These are phyloP conservation scores for Vitis riparia DNA, from an alignment of 164 flowering plant species.

Conservation along the genomic window DNA sequence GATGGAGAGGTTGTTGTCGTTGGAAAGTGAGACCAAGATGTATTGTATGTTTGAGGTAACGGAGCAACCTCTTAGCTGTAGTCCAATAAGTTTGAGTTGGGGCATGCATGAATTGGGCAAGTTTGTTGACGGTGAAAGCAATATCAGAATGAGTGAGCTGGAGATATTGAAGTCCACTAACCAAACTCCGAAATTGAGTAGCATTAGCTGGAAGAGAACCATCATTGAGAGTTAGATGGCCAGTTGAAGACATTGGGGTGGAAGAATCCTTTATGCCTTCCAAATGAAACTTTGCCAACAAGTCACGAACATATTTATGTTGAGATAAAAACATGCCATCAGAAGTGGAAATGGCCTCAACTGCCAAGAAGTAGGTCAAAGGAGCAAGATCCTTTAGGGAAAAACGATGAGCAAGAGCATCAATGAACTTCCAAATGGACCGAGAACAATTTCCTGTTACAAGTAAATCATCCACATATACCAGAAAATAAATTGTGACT, in stretches of 20 bases:
- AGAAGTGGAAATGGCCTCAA: conserved; percentile 8
- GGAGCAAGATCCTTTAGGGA: no score
- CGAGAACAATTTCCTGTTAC: no score
- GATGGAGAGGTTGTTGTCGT: background rate
- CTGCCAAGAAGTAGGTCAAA: no score
- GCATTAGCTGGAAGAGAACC: conserved; percentile 6
- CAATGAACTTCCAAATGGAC: no score
- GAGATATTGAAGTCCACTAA: background rate
- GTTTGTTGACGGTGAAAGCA: conserved; percentile 9
- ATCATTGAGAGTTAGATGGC: background rate
- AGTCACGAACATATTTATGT: conserved; percentile 9
- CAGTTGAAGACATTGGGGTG: background rate
- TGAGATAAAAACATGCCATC: conserved; percentile 8
- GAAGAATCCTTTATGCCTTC: conserved; percentile 8
- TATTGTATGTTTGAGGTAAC: conserved; percentile 10
- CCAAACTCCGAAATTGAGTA: conserved; percentile 10
- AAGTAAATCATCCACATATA: no score
- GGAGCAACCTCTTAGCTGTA: conserved; percentile 9
- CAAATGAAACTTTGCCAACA: conserved; percentile 8
- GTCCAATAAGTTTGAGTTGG: background rate
- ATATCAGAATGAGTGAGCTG: conserved; percentile 5
- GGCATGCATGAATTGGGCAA: conserved; percentile 9
- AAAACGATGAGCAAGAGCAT: no score
- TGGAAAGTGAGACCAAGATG: conserved; percentile 6
- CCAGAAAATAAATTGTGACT: no score